Evolutionary conservation across 345 rosid genomes (phyloP).

Genomic region (Pseudoturritis turrita): DNA sequence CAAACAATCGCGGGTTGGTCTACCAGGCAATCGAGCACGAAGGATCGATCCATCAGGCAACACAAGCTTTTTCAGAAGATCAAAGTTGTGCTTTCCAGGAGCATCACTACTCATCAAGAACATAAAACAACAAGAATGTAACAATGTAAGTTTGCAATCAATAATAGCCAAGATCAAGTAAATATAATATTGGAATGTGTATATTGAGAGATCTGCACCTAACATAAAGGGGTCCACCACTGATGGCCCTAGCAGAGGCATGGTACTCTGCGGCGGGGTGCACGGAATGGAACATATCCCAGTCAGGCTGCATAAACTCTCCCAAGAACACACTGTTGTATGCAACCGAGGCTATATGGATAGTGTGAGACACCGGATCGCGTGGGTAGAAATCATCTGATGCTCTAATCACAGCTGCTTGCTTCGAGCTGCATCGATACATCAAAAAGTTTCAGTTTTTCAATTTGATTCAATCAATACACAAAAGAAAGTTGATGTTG

Average conservation of each 20-base stretch:
- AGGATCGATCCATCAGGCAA: constrained; percentile 91
- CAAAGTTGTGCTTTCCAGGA: constrained; percentile 90
- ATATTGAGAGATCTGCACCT: constrained; percentile 39
- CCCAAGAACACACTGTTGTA: constrained; percentile 89
- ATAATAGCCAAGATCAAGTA: not conserved
- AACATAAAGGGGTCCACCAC: constrained; percentile 88
- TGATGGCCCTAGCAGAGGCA: constrained; percentile 92
- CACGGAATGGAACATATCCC: constrained; percentile 96
- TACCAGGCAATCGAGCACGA: constrained; percentile 79
- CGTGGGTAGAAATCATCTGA: constrained; percentile 94
- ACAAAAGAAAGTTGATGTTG: not conserved
- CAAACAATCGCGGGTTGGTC: constrained; percentile 86
- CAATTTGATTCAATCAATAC: not conserved
- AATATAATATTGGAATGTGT: not conserved
- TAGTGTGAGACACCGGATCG: constrained; percentile 88
- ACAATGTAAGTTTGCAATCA: not conserved
- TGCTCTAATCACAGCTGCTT: constrained; percentile 85
- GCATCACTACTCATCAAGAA: constrained; percentile 59
- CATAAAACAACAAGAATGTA: not conserved
- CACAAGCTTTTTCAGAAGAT: constrained; percentile 68
- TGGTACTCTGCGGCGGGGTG: constrained; percentile 95
- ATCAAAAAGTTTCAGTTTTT: not conserved
- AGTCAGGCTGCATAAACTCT: constrained; percentile 87
- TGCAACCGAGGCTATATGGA: constrained; percentile 85
- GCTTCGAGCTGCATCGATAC: constrained; percentile 65